Evolutionary conservation across 441 rosid genomes (phyloP), one percentile per base, ranked within the genome.

Genomic region (Adansonia gregorii): DNA sequence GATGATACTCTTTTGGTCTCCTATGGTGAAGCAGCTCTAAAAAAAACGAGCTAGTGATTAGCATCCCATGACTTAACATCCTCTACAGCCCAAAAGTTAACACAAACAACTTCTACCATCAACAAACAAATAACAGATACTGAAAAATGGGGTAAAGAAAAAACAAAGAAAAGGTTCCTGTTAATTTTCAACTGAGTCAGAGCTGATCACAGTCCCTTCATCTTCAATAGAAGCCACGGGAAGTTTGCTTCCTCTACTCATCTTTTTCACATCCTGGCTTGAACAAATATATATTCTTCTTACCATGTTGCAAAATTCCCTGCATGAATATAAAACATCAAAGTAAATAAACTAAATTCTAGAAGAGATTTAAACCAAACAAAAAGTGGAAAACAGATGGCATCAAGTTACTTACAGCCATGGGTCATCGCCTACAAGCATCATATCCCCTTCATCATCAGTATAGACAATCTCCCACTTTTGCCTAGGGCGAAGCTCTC

Each of bases 261-360:
- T 85, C 78, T 86, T 91, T 85, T 88, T 91, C 85, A 86, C 95
- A 77, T 91, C 93, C 67, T 88, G 90, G 76, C 89, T 88, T 1
- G 86, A 91, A 82, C 87, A 87, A 82, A 91, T 89, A 78, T 86
- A 89, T 56, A 91, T 87, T 78, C 92, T 86, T 81, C 80, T 87
- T 83, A 88, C 95, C 93, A 91, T 91, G 82, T 78, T 86, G 78
- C 93, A 83, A 76, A 91, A 91, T 83, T 91, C 95, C 56, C 95
- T 91, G 88, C 82, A 72, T 12, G 3, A n/a, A 15, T n/a, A 8
- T 71, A 15, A 35, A 64, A 54, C 3, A 9, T 31, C 2, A 0
- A 54, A 17, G 48, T 3, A 27, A 10, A 15, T 70, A 45, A 69
- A 31, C 6, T 46, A 43, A 45, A 46, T 20, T 74, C 39, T 9